Evolutionary conservation across 352 stramenopile species (phyloP).

Genomic region (Phytophthora cactorum): DNA sequence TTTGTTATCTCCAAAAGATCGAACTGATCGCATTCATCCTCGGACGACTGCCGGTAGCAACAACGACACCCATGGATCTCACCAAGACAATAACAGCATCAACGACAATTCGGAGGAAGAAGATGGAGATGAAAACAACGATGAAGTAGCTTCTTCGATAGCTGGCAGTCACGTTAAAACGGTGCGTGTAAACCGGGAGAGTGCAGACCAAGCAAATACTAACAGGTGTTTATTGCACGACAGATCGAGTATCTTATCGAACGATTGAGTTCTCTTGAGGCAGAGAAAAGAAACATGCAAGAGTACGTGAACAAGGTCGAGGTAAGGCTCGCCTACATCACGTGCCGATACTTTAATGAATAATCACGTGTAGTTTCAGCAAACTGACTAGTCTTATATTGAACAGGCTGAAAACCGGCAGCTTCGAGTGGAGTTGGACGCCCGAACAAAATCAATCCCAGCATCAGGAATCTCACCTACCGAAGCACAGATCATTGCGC

Average conservation of each 20-base stretch:
- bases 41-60: neutral
- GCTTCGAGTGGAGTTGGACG: slow-evolving; percentile 41
- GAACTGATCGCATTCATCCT: slow-evolving; percentile 12
- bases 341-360: neutral
- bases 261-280: slow-evolving; percentile 55
- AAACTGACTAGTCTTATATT: neutral
- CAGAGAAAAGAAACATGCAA: slow-evolving; percentile 44
- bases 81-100: slow-evolving; percentile 11
- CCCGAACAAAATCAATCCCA: neutral
- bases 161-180: slow-evolving; percentile 47
- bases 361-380: neutral
- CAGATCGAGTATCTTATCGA: slow-evolving; percentile 71
- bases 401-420: slow-evolving; percentile 45
- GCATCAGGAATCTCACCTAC: slow-evolving; percentile 32
- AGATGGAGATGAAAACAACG: slow-evolving; percentile 15
- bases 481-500: slow-evolving; percentile 53
- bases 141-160: slow-evolving; percentile 4
- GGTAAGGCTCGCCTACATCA: slow-evolving; percentile 29
- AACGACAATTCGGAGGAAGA: slow-evolving; percentile 20
- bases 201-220: neutral
- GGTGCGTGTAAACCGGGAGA: slow-evolving; percentile 20
- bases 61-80: neutral
- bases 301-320: slow-evolving; percentile 49
- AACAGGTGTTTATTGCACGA: neutral
- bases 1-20: slow-evolving; percentile 23